Evolutionary conservation across 2,329 filamentous ascomycete species (phyloP).

Genomic region (Verticillium tricorpus): DNA sequence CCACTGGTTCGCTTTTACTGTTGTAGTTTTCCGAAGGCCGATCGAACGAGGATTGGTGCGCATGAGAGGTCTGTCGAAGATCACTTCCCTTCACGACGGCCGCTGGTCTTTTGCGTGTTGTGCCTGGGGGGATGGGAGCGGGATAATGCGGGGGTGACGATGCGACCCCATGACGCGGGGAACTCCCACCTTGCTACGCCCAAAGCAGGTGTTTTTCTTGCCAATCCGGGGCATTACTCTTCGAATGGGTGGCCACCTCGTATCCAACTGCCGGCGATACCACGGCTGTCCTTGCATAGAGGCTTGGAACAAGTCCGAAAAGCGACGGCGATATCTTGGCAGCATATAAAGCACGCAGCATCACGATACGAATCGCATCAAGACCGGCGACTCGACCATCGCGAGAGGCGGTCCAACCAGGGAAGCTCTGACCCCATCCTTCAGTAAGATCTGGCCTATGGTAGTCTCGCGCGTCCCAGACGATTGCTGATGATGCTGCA

Average conservation of each 20-base stretch:
- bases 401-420: background rate
- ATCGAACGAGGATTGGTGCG: background rate
- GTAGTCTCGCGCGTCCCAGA: too few relatives aligned
- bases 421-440: too few relatives aligned
- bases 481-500: too few relatives aligned
- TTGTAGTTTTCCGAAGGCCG: background rate
- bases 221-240: background rate
- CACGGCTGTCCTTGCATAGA: background rate
- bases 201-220: background rate
- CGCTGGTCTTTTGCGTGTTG: background rate
- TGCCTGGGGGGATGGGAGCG: background rate
- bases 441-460: too few relatives aligned
- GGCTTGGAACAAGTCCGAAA: background rate
- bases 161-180: background rate
- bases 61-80: background rate
- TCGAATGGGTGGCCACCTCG: background rate
- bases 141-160: background rate
- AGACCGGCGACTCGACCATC: background rate
- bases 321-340: background rate
- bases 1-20: background rate
- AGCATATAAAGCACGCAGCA: background rate
- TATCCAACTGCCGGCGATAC: background rate
- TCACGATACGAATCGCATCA: too few relatives aligned
- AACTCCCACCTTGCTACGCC: background rate
- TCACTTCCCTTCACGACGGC: background rate